These are phyloP conservation scores for Smithsoniella earleae DNA, from an alignment of 163 green algal genomes.

Conservation along the genomic window DNA sequence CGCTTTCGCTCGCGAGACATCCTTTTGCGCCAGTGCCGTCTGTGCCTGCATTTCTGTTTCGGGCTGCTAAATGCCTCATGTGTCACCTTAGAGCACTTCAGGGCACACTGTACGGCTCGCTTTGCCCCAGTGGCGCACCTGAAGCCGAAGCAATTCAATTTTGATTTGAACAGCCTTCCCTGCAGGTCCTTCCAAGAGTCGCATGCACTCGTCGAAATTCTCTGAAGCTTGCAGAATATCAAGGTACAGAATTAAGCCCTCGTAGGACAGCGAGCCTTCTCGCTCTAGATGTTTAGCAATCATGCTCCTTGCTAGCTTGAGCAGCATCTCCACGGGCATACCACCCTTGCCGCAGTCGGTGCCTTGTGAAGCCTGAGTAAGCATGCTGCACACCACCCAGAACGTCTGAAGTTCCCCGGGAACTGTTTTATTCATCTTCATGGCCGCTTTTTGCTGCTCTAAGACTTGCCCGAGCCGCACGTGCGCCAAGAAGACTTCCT, in stretches of 20 bases:
- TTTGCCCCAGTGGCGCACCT: not conserved
- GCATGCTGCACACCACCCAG: conserved; percentile 19
- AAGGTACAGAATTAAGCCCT: conserved; percentile 1
- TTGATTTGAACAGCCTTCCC: conserved; percentile 6
- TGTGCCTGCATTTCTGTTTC: not conserved
- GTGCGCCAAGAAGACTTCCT: conserved; percentile 16
- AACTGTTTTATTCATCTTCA: conserved; percentile 11
- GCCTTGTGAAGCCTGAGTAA: not conserved
- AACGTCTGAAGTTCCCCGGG: conserved; percentile 12
- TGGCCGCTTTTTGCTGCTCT: conserved; percentile 2
- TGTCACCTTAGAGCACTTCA: not conserved
- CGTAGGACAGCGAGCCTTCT: not conserved
- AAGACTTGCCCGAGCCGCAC: not conserved
- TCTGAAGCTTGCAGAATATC: not conserved
- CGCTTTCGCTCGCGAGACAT: not conserved
- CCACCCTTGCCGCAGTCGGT: no score
- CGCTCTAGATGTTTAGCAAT: not conserved
- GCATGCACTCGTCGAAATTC: not conserved
- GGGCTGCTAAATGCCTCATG: no score
- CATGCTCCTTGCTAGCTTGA: not conserved
- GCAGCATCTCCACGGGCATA: not conserved
- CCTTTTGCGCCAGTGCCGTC: not conserved
- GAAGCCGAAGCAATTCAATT: not conserved
- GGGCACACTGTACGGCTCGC: not conserved
- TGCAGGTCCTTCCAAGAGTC: not conserved